Percentiles rank a stretch among this genome's conserved stretches.
phyloP scores from a whole-genome alignment of 148 eudicot genomes.

The Hydrangea macrophylla region DNA sequence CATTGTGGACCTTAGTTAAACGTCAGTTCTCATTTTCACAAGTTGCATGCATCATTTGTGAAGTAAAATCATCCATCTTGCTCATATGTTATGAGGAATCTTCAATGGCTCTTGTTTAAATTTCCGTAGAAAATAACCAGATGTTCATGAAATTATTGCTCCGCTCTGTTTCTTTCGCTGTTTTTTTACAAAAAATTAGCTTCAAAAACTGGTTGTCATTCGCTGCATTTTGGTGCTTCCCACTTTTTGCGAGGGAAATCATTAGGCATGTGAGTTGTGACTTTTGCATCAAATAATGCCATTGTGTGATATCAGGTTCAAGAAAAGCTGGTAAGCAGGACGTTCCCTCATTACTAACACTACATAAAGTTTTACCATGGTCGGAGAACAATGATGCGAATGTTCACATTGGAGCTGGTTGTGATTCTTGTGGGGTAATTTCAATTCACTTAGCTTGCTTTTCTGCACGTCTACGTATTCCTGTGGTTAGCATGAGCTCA shows the following conservation, averaged over 20 bases:
- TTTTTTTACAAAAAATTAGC: too few relatives aligned
- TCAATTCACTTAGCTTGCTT: conserved; percentile 8
- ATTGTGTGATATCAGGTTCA: conserved; percentile 31
- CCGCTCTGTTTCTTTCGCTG: too few relatives aligned
- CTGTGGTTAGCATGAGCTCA: too few relatives aligned
- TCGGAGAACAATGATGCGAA: conserved; percentile 39
- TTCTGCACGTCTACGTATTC: neutral
- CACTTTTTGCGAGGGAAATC: neutral
- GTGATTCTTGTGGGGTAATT: conserved; percentile 82
- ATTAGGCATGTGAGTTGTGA: neutral
- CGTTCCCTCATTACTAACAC: conserved; percentile 13
- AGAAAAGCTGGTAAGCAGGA: conserved; percentile 25
- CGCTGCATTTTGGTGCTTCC: too few relatives aligned
- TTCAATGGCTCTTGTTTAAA: too few relatives aligned
- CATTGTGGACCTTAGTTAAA: neutral
- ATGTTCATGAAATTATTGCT: too few relatives aligned
- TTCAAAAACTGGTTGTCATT: too few relatives aligned
- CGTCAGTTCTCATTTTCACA: neutral
- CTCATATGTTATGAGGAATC: neutral
- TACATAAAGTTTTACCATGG: conserved; percentile 32
- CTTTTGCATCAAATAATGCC: neutral
- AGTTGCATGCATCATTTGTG: neutral
- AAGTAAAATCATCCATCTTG: neutral
- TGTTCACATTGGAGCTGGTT: conserved; percentile 55
- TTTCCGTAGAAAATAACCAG: too few relatives aligned